Conservation (phyloP, 257 asterid genomes). For the Fraxinus anomala region DNA sequence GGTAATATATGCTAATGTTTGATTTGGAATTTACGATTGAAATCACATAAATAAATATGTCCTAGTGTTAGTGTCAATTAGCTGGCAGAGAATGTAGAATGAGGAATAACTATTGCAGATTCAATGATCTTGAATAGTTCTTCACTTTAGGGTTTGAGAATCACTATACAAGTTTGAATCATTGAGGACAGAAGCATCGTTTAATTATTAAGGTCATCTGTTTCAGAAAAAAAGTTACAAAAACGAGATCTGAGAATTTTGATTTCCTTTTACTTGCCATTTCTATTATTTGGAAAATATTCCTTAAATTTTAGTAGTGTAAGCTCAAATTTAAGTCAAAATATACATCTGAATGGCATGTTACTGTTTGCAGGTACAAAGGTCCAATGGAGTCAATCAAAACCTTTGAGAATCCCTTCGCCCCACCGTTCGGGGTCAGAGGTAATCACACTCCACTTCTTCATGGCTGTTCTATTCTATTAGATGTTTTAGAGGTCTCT, state of each 20-base stretch:
- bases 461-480: conserved; percentile 1
- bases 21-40: neutral
- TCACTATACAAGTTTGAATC: neutral
- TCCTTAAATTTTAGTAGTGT: neutral
- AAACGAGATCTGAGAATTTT: neutral
- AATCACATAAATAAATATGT: neutral
- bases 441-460: conserved; percentile 44
- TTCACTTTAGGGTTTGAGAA: conserved; percentile 21
- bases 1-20: neutral
- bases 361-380: conserved; percentile 53
- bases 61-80: conserved; percentile 16
- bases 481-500: conserved; percentile 11
- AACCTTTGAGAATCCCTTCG: conserved; percentile 56
- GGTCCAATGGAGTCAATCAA: conserved; percentile 69
- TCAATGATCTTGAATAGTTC: neutral
- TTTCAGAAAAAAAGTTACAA: neutral
- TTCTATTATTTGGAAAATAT: neutral
- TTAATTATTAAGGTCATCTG: neutral
- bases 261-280: neutral
- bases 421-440: conserved; percentile 54
- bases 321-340: conserved; percentile 13
- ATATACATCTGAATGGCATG: conserved; percentile 18
- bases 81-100: conserved; percentile 22
- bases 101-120: conserved; percentile 6
- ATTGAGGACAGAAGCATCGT: neutral